Evolutionary conservation across 345 rosid species (phyloP).

Genomic region (rapeseed (Brassica napus)): DNA sequence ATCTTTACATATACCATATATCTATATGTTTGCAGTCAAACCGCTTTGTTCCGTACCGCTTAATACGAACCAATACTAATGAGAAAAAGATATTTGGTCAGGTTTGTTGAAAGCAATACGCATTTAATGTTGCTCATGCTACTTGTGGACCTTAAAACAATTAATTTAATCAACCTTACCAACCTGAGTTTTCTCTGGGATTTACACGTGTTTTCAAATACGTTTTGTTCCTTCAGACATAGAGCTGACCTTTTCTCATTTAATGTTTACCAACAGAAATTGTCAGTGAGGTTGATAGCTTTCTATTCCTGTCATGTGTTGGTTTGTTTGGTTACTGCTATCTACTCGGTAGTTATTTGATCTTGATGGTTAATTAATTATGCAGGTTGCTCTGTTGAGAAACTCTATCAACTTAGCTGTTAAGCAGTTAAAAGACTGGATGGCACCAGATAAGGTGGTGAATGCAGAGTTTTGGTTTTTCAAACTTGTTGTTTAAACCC

Average conservation of each 20-base stretch:
- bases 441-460: conserved; percentile 86
- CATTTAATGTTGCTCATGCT: conserved; percentile 4
- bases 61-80: neutral
- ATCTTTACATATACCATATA: no score
- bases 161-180: neutral
- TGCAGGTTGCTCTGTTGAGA: conserved; percentile 68
- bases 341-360: neutral
- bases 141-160: neutral
- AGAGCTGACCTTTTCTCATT: neutral
- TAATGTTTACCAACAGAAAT: conserved; percentile 1
- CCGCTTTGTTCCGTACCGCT: no score
- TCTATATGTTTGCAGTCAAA: no score
- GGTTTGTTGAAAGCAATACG: neutral
- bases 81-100: neutral
- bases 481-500: neutral
- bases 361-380: neutral
- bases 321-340: neutral
- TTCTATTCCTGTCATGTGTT: neutral
- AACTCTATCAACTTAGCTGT: conserved; percentile 60
- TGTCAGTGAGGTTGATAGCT: neutral
- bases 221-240: neutral
- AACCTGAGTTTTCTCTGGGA: neutral
- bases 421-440: conserved; percentile 77
- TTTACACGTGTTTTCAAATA: no score
- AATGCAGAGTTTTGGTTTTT: conserved; percentile 13